These are phyloP conservation scores for Psidium guajava DNA, from an alignment of 345 rosid species.

Conservation along the genomic window DNA sequence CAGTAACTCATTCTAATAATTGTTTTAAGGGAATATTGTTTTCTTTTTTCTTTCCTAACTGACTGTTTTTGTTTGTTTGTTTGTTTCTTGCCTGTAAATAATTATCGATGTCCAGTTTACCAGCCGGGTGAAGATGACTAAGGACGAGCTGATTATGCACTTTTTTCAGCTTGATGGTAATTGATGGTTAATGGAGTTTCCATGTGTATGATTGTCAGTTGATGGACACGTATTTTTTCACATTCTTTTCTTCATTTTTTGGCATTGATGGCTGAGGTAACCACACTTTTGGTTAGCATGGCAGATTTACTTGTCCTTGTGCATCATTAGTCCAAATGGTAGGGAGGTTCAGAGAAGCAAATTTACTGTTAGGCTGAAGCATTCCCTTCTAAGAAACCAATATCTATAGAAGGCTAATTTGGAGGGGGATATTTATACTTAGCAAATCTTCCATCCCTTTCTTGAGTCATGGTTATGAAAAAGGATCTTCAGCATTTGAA, in stretches of 20 bases:
- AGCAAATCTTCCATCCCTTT: too few species aligned
- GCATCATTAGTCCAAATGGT: not conserved
- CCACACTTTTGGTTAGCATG: not conserved
- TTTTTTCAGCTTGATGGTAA: constrained; percentile 83
- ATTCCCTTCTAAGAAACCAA: too few species aligned
- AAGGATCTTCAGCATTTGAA: too few species aligned
- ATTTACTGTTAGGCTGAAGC: too few species aligned
- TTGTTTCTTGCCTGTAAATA: too few species aligned
- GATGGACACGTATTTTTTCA: not conserved
- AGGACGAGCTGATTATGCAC: constrained; percentile 62
- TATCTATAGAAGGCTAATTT: too few species aligned
- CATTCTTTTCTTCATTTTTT: not conserved
- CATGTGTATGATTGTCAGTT: not conserved
- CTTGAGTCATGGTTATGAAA: too few species aligned
- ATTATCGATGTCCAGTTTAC: constrained; percentile 17
- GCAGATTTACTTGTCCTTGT: not conserved
- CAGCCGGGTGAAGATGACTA: constrained; percentile 64
- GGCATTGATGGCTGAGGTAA: not conserved
- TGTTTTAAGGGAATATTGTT: not conserved
- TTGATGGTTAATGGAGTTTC: not conserved
- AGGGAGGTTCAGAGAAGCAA: not conserved
- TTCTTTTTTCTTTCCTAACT: not conserved
- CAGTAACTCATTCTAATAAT: not conserved
- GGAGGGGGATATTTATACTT: too few species aligned
- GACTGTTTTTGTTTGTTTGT: too few species aligned